Percentiles rank a stretch among this genome's conserved stretches.
Conservation (phyloP, 371 early-diverging fungal genomes). For the Neoconidiobolus thromboides region DNA sequence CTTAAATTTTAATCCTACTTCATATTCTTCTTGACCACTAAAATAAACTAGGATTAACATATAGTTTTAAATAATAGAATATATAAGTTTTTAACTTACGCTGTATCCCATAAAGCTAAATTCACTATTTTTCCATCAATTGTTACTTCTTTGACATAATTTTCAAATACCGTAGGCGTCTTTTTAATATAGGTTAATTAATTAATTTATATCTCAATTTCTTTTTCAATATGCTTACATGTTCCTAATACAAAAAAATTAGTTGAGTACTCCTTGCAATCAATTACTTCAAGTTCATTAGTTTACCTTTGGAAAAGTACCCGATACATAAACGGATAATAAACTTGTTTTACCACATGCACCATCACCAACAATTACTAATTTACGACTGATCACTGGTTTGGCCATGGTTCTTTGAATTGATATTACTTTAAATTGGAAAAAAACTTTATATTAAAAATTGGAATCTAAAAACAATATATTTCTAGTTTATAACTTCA, state of each 20-base stretch:
- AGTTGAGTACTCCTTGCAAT: too few relatives aligned
- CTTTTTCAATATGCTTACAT: neutral
- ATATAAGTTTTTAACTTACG: conserved; percentile 16
- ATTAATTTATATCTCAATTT: neutral
- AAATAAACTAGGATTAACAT: neutral
- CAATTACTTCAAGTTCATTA: too few relatives aligned
- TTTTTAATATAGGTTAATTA: conserved; percentile 9
- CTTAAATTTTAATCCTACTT: conserved; percentile 14
- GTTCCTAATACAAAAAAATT: neutral
- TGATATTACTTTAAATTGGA: too few relatives aligned
- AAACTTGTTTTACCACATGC: conserved; percentile 45
- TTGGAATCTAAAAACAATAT: too few relatives aligned
- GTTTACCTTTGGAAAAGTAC: conserved; percentile 33
- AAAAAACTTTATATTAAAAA: too few relatives aligned
- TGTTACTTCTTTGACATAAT: conserved; percentile 35
- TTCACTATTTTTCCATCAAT: conserved; percentile 36
- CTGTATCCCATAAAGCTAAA: conserved; percentile 50
- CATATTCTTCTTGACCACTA: conserved; percentile 75
- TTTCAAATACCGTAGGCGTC: conserved; percentile 52
- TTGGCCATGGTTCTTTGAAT: neutral
- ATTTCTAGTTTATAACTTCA: too few relatives aligned
- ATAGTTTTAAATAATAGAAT: too few relatives aligned
- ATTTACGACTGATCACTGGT: conserved; percentile 23
- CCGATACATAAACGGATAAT: conserved; percentile 29
- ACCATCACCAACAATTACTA: conserved; percentile 46